A percentile compares a stretch with the other conserved stretches of the same genome.
Evolutionary conservation across 2,329 filamentous ascomycete genomes (phyloP).

Genomic region (Trichoderma koningiopsis): DNA sequence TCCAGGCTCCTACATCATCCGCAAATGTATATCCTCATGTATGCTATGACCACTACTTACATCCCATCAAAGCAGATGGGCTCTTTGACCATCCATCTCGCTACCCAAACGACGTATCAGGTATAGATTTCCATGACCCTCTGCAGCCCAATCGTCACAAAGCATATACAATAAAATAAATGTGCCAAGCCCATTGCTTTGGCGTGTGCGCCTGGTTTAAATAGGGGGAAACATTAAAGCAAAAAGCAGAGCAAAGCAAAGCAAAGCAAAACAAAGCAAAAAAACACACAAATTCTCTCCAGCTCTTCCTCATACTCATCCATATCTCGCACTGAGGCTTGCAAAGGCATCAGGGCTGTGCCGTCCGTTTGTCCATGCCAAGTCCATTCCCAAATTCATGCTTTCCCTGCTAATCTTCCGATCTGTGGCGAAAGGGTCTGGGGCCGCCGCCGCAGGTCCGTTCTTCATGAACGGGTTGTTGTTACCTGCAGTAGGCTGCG

Average conservation of each 20-base stretch:
- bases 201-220: conserved; percentile 21
- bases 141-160: conserved; percentile 5
- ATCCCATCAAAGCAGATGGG: conserved; percentile 10
- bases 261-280: background rate
- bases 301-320: conserved; percentile 35
- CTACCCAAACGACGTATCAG: conserved; percentile 24
- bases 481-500: conserved; percentile 44
- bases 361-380: conserved; percentile 68
- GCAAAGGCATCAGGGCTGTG: conserved; percentile 82
- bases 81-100: conserved; percentile 17
- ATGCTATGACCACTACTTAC: conserved; percentile 21
- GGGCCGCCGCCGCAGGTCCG: conserved; percentile 31
- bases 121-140: conserved; percentile 19
- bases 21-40: conserved; percentile 21
- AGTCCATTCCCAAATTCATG: conserved; percentile 64
- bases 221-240: conserved; percentile 13
- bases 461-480: conserved; percentile 61
- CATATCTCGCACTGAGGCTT: conserved; percentile 66
- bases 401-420: conserved; percentile 65
- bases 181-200: conserved; percentile 18
- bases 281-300: background rate
- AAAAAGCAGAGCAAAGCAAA: background rate
- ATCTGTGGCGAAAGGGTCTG: conserved; percentile 48
- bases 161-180: conserved; percentile 23
- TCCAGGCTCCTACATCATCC: background rate